Percentiles rank a stretch among this genome's conserved stretches.
Evolutionary conservation across 257 asterid species (phyloP).

Genomic region (Phtheirospermum japonicum): DNA sequence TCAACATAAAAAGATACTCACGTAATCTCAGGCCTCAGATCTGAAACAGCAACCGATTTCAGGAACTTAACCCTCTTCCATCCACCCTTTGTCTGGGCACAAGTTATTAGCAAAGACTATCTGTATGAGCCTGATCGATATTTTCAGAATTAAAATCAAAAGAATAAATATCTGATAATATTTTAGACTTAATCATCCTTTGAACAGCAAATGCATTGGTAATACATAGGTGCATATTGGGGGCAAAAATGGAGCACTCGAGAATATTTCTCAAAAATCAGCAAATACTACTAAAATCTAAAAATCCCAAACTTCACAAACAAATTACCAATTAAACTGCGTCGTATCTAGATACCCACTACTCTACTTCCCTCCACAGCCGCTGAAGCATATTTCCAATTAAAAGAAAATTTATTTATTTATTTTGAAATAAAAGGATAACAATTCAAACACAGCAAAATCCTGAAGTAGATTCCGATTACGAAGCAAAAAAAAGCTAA

Average conservation of each 20-base stretch:
- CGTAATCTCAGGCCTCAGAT: constrained; percentile 10
- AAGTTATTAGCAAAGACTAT: too few species aligned
- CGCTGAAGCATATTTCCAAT: background rate
- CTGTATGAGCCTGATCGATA: background rate
- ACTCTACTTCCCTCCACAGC: constrained; percentile 17
- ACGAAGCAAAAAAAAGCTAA: constrained; percentile 13
- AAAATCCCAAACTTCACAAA: background rate
- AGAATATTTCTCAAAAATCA: background rate
- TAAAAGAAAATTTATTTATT: too few species aligned
- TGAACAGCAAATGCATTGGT: constrained; percentile 3
- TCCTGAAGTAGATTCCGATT: constrained; percentile 10
- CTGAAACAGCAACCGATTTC: constrained; percentile 10
- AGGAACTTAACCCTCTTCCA: constrained; percentile 13
- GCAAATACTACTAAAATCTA: background rate
- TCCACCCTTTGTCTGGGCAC: too few species aligned
- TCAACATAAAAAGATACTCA: constrained; percentile 3
- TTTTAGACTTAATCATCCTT: constrained; percentile 2
- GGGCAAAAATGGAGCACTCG: constrained; percentile 9
- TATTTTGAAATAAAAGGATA: background rate
- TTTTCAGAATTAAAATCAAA: constrained; percentile 4
- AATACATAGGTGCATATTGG: constrained; percentile 9
- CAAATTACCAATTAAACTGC: background rate
- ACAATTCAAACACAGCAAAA: constrained; percentile 11
- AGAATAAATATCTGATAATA: background rate
- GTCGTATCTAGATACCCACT: background rate